phyloP scores from a whole-genome alignment of 2,329 filamentous ascomycete species.

The Myriosclerotinia curreyana region DNA sequence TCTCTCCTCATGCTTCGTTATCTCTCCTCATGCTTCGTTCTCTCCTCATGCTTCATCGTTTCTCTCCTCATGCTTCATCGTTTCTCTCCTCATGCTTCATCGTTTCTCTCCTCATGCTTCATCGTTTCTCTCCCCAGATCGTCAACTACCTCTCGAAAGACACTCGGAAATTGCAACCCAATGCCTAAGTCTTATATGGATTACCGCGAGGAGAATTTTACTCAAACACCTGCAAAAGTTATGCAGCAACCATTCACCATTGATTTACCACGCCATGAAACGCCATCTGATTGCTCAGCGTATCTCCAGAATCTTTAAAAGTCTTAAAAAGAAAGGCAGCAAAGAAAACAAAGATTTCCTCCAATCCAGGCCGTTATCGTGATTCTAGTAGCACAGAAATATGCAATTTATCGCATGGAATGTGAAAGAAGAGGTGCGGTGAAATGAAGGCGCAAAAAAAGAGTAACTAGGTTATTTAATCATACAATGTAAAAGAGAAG shows the following conservation, averaged over 20 bases:
- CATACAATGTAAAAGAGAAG: not conserved
- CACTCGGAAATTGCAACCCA: not conserved
- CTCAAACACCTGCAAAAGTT: not conserved
- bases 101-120: not conserved
- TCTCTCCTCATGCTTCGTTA: too few species aligned
- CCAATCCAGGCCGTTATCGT: not conserved
- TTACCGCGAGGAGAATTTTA: too few species aligned
- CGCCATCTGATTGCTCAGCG: constrained; percentile 9
- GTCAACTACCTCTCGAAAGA: not conserved
- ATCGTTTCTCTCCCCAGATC: not conserved
- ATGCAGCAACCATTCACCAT: not conserved
- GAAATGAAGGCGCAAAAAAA: not conserved
- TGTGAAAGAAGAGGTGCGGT: not conserved
- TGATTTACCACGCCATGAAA: not conserved
- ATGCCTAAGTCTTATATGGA: not conserved
- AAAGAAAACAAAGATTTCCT: not conserved
- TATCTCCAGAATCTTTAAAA: not conserved
- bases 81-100: not conserved
- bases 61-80: too few species aligned
- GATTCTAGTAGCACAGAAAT: too few species aligned
- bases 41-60: too few species aligned
- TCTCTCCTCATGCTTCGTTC: not conserved
- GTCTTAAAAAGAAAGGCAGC: not conserved
- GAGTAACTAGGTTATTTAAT: not conserved
- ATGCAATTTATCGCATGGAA: not conserved